Percentiles rank a stretch among this genome's conserved stretches.
Conservation (phyloP, 768 basidiomycete species). For the Suillus tomentosus region DNA sequence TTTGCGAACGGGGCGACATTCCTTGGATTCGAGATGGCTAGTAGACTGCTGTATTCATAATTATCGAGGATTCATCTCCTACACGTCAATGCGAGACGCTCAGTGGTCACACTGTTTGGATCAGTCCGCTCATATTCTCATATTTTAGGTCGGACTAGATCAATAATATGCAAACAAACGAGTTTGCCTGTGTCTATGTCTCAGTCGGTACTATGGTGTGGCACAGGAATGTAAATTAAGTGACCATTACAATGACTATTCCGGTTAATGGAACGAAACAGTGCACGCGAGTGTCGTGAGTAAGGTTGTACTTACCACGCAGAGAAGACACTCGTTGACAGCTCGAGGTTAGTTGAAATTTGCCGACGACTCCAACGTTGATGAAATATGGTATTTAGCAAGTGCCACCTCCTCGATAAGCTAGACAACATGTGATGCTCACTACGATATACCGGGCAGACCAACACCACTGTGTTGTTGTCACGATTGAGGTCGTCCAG, state of each 20-base stretch:
- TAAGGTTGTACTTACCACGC: background rate
- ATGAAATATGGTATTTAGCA: background rate
- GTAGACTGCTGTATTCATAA: conserved; percentile 58
- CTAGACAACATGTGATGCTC: background rate
- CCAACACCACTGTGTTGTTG: background rate
- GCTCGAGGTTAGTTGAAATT: background rate
- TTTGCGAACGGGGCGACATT: conserved; percentile 98
- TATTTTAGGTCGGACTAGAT: background rate
- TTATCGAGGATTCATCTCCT: background rate
- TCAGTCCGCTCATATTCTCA: background rate
- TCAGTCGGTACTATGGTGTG: background rate
- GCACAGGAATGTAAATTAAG: background rate
- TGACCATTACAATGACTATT: no score
- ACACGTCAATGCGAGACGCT: background rate
- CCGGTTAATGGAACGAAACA: background rate
- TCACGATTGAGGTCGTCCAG: background rate
- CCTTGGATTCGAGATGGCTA: conserved; percentile 93
- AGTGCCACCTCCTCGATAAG: background rate
- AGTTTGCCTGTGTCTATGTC: background rate
- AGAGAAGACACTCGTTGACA: background rate
- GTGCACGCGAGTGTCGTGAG: background rate
- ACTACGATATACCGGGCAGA: background rate
- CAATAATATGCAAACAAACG: background rate
- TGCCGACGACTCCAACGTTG: background rate
- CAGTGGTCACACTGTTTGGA: background rate